A percentile compares a stretch with the other conserved stretches of the same genome.
phyloP scores from a whole-genome alignment of 768 basidiomycete species.

The Sporobolomyces pararoseus region DNA sequence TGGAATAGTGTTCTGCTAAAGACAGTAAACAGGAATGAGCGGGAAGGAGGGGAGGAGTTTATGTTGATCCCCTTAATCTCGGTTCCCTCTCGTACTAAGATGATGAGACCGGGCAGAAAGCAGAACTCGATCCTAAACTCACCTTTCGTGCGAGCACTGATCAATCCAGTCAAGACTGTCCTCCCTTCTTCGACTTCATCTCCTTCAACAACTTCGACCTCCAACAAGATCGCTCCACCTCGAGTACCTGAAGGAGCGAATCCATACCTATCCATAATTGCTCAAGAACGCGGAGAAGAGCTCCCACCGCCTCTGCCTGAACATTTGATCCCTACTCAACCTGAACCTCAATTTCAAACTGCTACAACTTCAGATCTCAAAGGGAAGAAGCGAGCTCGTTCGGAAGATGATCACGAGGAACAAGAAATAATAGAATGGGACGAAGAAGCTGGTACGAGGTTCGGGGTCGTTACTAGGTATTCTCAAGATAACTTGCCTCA shows the following conservation, averaged over 20 bases:
- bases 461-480: constrained; percentile 18
- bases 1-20: too few relatives aligned
- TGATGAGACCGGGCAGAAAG: constrained; percentile 11
- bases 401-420: background rate
- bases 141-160: constrained; percentile 34
- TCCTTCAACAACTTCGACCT: background rate
- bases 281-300: background rate
- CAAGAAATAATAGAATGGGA: constrained; percentile 7
- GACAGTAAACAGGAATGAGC: too few relatives aligned
- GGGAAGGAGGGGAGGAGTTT: too few relatives aligned
- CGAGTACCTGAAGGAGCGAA: background rate
- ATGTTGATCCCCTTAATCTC: too few relatives aligned
- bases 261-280: background rate
- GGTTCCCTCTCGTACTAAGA: too few relatives aligned
- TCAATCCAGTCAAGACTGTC: constrained; percentile 28
- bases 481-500: constrained; percentile 12
- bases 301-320: background rate
- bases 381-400: constrained; percentile 35
- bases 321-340: constrained; percentile 36
- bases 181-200: constrained; percentile 5
- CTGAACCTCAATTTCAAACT: too few relatives aligned
- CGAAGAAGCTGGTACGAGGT: constrained; percentile 7
- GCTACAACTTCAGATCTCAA: constrained; percentile 11
- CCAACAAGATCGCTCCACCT: background rate
- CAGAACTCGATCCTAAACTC: constrained; percentile 32